Evolutionary conservation across 192 early-diverging fungal genomes (phyloP), one percentile per base, ranked within the genome.

Genomic region (Coemansia sp.): DNA sequence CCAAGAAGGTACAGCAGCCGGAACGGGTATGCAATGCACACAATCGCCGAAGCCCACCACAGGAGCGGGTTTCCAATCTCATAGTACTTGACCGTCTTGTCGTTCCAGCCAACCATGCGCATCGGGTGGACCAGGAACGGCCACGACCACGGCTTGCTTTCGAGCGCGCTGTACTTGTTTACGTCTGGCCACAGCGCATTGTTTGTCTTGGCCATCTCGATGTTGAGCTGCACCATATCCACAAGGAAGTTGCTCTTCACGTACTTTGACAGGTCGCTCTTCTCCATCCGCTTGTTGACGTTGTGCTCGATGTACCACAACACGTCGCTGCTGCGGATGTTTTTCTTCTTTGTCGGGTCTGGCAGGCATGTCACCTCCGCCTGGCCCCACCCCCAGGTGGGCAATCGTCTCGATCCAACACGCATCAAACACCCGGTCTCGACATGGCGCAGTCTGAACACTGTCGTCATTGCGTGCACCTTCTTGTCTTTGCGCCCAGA

Each of bases 281-380:
- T 83, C 18, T 68, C 62, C 66, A 77, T 44, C 41, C 76, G 81
- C 69, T 38, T 62, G 71, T 73, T 75, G 52, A 9, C 49, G 64
- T 74, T 70, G 64, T 66, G 72, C 75, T 80, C 66, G n/a, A 84
- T 58, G 57, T 69, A 95, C 92, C 48, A 84, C 62, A 66, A 84
- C 35, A 77, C 72, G 57, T 81, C 78, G 57, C 76, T 78, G 60
- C 92, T 86, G 16, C 51, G 33, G 53, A 73, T 38, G 45, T 83
- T 30, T 53, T 75, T 66, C 24, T 93, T 93, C 72, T 94, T 93
- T 75, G 95, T 92, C 39, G 84, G 71, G 53, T 91, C 89, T 45
- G 94, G 93, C 65, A 96, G 89, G 9, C 97, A 96, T 71, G 96
- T 98, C 39, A 98, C 86, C 67, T 99, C 95, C 55, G 92, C 85